Base-by-base conservation (phyloP, 805 yeast species). In the Lipomyces oligophaga region DNA sequence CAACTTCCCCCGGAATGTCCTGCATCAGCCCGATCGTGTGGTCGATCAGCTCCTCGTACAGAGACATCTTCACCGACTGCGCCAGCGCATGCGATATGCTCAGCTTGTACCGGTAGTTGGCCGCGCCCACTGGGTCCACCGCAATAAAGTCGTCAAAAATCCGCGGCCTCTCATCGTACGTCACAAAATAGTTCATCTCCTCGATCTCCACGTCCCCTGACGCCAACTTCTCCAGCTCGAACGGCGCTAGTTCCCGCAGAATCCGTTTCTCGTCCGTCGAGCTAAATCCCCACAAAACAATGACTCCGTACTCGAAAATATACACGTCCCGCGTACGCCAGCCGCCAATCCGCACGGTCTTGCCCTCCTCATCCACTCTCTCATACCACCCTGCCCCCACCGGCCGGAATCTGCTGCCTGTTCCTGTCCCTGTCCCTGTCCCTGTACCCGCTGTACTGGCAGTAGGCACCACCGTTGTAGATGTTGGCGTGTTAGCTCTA, bases 11-110 rank as follows among this genome's bases (percentile, higher is more conserved):
- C 2, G 98, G 98, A 41, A 93, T 88, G 60, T 89, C 96, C 63
- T 90, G 96, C 1, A 97, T 93, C 63, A 88, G 97, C 63, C 88
- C 96, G 61, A 93, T 93, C 2, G 98, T 93, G 64, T 89, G 89
- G 67, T 90, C 96, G 10, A 93, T 96, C 58, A 93, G 74, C 64
- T 90, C 97, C 66, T 93, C 98, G 67, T 93, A 93, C 25, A 93
- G 69, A 4, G 97, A 89, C 21, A 93, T 90, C 67, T 93, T 93
- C 30, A 87, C 97, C 25, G 94, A 83, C 66, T 93, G 98, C 1
- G 97, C 89, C 27, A 93, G 78, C 0, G 97, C 97, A 68, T 90
- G 97, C 1, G 97, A 87, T 8, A 93, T 86, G 6, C 96, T 85
- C 38, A 93, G 73, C 65, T 93, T 93, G 45, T 87, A 71, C 95